Evolutionary conservation across 2,329 filamentous ascomycete species (phyloP).

Genomic region (Colletotrichum orchidophilum): DNA sequence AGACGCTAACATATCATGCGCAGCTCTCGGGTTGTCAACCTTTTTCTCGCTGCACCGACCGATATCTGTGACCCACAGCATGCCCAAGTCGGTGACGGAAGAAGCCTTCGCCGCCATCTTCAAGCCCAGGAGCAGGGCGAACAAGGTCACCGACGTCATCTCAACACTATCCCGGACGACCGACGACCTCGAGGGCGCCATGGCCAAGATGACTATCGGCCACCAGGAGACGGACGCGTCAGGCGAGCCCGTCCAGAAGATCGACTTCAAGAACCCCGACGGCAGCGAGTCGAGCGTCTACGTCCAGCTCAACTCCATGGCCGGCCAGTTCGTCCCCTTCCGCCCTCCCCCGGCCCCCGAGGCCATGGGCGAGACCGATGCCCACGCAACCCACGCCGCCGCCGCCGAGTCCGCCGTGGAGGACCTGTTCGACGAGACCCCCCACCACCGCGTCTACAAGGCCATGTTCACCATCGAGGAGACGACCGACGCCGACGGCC

Average conservation of each 20-base stretch:
- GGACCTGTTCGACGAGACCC: constrained; percentile 43
- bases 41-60: constrained; percentile 98
- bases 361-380: constrained; percentile 57
- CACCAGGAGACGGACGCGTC: constrained; percentile 52
- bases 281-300: constrained; percentile 68
- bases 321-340: constrained; percentile 81
- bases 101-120: constrained; percentile 90
- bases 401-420: constrained; percentile 46
- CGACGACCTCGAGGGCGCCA: constrained; percentile 66
- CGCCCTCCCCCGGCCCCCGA: constrained; percentile 83
- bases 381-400: constrained; percentile 36
- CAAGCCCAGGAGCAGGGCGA: constrained; percentile 60
- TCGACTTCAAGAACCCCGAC: constrained; percentile 65
- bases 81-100: constrained; percentile 76
- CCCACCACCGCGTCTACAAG: constrained; percentile 67
- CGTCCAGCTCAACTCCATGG: constrained; percentile 74
- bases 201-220: constrained; percentile 61
- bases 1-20: constrained; percentile 12
- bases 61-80: constrained; percentile 85
- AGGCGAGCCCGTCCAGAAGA: constrained; percentile 58
- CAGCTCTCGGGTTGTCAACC: constrained; percentile 87
- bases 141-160: constrained; percentile 69
- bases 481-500: constrained; percentile 66
- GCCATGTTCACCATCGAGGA: constrained; percentile 75
- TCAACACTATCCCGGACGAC: constrained; percentile 71